phyloP scores from a whole-genome alignment of 805 yeast genomes.

The Lipomyces yamadae region DNA sequence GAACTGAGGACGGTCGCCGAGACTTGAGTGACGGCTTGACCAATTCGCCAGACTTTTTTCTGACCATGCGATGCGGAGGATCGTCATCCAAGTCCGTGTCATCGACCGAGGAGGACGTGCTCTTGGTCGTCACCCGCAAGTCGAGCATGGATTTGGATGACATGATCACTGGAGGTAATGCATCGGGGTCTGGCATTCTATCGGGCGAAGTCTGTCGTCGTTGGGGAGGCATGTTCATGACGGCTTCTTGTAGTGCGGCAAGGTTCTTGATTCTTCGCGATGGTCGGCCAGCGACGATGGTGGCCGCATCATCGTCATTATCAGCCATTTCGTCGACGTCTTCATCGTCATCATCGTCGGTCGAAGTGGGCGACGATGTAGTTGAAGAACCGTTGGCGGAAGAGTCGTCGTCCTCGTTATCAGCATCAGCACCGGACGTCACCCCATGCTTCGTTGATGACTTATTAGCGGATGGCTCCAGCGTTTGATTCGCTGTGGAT shows the following conservation, averaged over 20 bases:
- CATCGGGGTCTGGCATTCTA: background rate
- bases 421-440: constrained; percentile 8
- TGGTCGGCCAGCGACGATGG: constrained; percentile 11
- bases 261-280: constrained; percentile 16
- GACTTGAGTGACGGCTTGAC: constrained; percentile 72
- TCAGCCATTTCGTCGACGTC: background rate
- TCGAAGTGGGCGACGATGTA: constrained; percentile 18
- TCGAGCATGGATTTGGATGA: constrained; percentile 32
- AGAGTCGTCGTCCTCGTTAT: constrained; percentile 16
- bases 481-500: background rate
- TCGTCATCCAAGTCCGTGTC: constrained; percentile 27
- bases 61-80: constrained; percentile 51
- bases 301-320: constrained; percentile 17
- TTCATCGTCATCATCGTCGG: constrained; percentile 11
- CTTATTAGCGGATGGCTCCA: constrained; percentile 5
- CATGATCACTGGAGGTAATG: background rate
- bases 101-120: constrained; percentile 7
- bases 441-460: constrained; percentile 15
- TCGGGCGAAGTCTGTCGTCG: constrained; percentile 17
- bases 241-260: constrained; percentile 17
- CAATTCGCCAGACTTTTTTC: constrained; percentile 88
- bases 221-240: constrained; percentile 16
- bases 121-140: constrained; percentile 13
- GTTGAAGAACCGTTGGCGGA: constrained; percentile 12
- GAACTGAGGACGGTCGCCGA: constrained; percentile 46